Evolutionary conservation across 116 monocot species (phyloP).

Genomic region (Zostera marina): DNA sequence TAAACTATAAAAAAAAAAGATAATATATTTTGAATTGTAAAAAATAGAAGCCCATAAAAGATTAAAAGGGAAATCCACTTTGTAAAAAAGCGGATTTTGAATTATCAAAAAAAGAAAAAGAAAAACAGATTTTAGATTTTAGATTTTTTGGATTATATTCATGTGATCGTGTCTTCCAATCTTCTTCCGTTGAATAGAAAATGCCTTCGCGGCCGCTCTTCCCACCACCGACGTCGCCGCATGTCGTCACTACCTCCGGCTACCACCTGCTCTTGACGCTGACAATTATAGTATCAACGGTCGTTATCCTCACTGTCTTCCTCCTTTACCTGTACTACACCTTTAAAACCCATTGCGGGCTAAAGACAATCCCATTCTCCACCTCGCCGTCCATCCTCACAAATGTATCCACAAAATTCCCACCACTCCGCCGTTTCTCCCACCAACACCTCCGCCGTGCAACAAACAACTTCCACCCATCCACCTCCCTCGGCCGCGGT

Average conservation of each 20-base stretch:
- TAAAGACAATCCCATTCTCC: slow-evolving; percentile 12
- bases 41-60: too few species aligned
- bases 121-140: too few species aligned
- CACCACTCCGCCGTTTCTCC: slow-evolving; percentile 28
- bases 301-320: slow-evolving; percentile 7
- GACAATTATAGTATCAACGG: neutral
- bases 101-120: too few species aligned
- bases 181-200: neutral
- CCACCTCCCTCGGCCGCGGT: slow-evolving; percentile 56
- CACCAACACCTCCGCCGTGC: slow-evolving; percentile 38
- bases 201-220: slow-evolving; percentile 20
- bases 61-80: too few species aligned
- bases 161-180: too few species aligned
- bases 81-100: too few species aligned
- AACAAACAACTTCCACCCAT: slow-evolving; percentile 30
- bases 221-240: neutral
- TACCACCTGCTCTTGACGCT: neutral
- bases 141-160: too few species aligned
- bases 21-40: too few species aligned
- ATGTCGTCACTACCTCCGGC: neutral
- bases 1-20: too few species aligned
- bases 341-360: neutral
- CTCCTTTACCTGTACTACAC: slow-evolving; percentile 1
- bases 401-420: slow-evolving; percentile 7
- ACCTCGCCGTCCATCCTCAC: slow-evolving; percentile 8